Conservation (phyloP, 164 flowering plant genomes). For the Vitis rotundifolia region DNA sequence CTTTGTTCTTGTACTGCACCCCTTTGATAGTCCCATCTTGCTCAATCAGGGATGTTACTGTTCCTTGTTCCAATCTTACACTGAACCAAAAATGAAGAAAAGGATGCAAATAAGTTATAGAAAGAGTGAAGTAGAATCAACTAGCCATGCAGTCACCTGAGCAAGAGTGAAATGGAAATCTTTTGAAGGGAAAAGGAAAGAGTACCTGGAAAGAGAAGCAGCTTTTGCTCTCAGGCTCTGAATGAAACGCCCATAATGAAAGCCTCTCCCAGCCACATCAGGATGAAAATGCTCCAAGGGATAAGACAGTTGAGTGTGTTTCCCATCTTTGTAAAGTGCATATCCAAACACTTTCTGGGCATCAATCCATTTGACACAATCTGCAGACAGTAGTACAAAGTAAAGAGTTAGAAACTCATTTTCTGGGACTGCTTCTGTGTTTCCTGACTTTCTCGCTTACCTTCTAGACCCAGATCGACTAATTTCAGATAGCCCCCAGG, state of each 20-base stretch:
- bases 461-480: slow-evolving; percentile 44
- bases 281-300: slow-evolving; percentile 25
- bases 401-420: no score
- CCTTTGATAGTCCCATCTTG: slow-evolving; percentile 31
- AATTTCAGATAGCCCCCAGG: slow-evolving; percentile 45
- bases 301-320: slow-evolving; percentile 17
- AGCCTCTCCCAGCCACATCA: slow-evolving; percentile 30
- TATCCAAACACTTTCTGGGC: slow-evolving; percentile 26
- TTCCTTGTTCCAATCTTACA: slow-evolving; percentile 34
- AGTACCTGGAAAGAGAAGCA: slow-evolving; percentile 28
- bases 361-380: slow-evolving; percentile 28
- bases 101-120: neutral
- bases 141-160: no score
- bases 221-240: slow-evolving; percentile 31
- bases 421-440: no score
- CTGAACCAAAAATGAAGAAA: slow-evolving; percentile 1
- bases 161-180: no score
- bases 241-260: slow-evolving; percentile 33
- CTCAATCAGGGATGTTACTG: slow-evolving; percentile 29
- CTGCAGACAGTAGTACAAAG: slow-evolving; percentile 12
- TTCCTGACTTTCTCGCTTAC: slow-evolving; percentile 14
- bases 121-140: neutral
- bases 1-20: slow-evolving; percentile 28
- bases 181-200: neutral
- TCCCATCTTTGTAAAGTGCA: slow-evolving; percentile 30